These are phyloP conservation scores for Fusarium humuli DNA, from an alignment of 2,329 filamentous ascomycete genomes.

Conservation along the genomic window DNA sequence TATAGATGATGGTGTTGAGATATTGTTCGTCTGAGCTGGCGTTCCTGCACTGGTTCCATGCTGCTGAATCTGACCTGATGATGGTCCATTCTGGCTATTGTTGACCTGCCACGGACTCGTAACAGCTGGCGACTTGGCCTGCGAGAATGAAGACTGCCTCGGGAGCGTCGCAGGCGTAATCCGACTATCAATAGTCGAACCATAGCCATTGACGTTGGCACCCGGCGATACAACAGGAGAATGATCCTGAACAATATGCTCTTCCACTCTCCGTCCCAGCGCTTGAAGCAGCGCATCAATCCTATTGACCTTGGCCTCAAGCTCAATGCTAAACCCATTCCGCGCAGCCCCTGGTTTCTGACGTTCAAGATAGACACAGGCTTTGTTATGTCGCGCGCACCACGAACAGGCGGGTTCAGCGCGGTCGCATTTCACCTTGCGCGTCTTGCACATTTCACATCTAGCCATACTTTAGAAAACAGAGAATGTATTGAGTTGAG, in stretches of 20 bases:
- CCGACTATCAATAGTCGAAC: conserved; percentile 47
- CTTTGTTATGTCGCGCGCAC: conserved; percentile 74
- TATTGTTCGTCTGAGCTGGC: not conserved
- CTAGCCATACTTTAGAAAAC: conserved; percentile 39
- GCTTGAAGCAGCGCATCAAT: conserved; percentile 61
- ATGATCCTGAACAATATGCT: conserved; percentile 55
- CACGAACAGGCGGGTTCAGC: conserved; percentile 74
- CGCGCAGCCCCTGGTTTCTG: conserved; percentile 75
- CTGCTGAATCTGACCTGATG: conserved; percentile 7
- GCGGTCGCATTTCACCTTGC: conserved; percentile 63
- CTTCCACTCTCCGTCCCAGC: conserved; percentile 56
- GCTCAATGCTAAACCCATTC: conserved; percentile 71
- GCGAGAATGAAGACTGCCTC: conserved; percentile 37
- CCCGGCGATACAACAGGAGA: conserved; percentile 16
- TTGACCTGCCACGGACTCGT: conserved; percentile 50
- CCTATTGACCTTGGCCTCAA: conserved; percentile 66
- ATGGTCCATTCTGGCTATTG: conserved; percentile 46
- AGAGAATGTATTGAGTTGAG: not conserved
- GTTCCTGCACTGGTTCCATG: conserved; percentile 7
- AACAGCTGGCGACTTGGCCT: conserved; percentile 56
- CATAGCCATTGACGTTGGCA: conserved; percentile 51
- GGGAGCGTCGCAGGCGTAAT: conserved; percentile 39
- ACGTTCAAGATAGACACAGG: conserved; percentile 76
- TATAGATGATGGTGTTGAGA: not conserved
- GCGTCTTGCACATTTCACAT: conserved; percentile 59